phyloP scores from a whole-genome alignment of 306 rosid genomes.

The Chamaecrista fasciculata region DNA sequence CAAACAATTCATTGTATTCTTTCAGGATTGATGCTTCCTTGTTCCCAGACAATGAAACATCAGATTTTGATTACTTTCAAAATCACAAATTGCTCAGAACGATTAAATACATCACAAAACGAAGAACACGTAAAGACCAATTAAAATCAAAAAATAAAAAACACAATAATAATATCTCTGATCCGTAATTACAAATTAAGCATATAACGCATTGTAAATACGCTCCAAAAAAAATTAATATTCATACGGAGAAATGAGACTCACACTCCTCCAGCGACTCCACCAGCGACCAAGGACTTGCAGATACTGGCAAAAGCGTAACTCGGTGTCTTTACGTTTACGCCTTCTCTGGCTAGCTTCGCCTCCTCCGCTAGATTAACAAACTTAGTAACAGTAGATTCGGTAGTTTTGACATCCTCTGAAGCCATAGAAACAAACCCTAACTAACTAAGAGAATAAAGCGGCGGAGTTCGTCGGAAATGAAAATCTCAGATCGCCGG shows the following conservation, averaged over 20 bases:
- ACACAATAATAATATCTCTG: background rate
- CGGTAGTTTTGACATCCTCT: conserved; percentile 82
- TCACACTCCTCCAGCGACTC: conserved; percentile 99
- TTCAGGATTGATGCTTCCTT: background rate
- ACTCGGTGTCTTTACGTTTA: conserved; percentile 72
- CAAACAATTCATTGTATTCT: background rate
- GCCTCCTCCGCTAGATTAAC: conserved; percentile 93
- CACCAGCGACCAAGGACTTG: conserved; percentile 94
- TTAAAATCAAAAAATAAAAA: too few relatives aligned
- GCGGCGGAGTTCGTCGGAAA: conserved; percentile 14
- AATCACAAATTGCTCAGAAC: background rate
- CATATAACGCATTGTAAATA: background rate
- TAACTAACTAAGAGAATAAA: background rate
- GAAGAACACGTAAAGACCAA: conserved; percentile 6
- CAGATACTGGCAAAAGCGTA: conserved; percentile 65
- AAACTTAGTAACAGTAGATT: conserved; percentile 76
- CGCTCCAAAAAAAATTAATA: background rate
- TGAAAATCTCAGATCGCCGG: background rate
- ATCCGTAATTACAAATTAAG: background rate
- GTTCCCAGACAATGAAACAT: conserved; percentile 22
- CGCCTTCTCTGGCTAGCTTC: conserved; percentile 89
- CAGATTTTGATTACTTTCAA: background rate
- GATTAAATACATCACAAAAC: background rate
- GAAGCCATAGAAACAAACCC: conserved; percentile 77
- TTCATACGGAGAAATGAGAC: conserved; percentile 41